These are phyloP conservation scores for Pseudomicrostroma phylloplanum DNA, from an alignment of 1,284 basidiomycete genomes.

Conservation along the genomic window DNA sequence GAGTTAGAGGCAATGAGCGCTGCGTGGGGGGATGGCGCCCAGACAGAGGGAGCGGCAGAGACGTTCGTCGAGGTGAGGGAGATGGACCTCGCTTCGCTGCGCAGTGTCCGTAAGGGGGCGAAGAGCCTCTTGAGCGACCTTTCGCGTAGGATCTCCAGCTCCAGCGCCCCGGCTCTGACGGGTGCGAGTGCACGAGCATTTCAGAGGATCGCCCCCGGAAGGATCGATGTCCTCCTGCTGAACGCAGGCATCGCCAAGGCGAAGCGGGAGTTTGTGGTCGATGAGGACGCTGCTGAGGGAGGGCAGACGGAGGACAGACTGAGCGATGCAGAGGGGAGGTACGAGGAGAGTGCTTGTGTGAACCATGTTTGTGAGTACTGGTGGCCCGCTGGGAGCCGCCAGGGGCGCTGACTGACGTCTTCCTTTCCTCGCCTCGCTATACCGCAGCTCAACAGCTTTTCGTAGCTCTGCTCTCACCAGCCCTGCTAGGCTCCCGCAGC, in stretches of 20 bases:
- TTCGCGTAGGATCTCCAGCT: not conserved
- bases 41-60: not conserved
- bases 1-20: not conserved
- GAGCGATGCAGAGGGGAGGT: not conserved
- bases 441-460: not conserved
- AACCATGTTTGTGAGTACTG: constrained; percentile 2
- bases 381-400: too few relatives aligned
- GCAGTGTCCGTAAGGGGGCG: not conserved
- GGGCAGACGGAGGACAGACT: not conserved
- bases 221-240: constrained; percentile 4
- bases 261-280: not conserved
- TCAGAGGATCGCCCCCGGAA: not conserved
- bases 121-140: not conserved
- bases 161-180: not conserved
- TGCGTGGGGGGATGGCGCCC: not conserved
- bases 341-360: constrained; percentile 6
- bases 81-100: not conserved
- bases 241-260: not conserved
- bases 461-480: not conserved
- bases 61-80: not conserved
- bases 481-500: not conserved
- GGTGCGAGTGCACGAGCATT: not conserved
- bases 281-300: not conserved
- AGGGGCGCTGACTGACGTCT: not conserved
- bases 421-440: not conserved